Percentiles rank a stretch among this genome's conserved stretches.
These are phyloP conservation scores for Rhizopogon rudus DNA, from an alignment of 768 basidiomycete genomes.

Conservation along the genomic window DNA sequence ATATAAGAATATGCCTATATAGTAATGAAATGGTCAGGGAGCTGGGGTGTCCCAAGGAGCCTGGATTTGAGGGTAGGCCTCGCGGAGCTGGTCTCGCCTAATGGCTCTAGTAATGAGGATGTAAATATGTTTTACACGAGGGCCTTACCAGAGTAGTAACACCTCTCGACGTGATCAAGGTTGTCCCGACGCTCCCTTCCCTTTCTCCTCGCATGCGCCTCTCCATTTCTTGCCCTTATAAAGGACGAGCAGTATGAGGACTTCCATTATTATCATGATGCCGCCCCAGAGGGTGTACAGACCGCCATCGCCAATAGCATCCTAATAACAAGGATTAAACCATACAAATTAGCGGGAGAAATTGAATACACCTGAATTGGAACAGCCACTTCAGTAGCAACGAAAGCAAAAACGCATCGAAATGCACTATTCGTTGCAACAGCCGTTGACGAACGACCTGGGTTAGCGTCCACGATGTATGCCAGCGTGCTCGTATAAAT, in stretches of 20 bases:
- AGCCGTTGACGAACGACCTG: slow-evolving; percentile 68
- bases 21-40: no score
- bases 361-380: slow-evolving; percentile 45
- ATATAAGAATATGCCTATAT: no score
- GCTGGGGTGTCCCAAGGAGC: no score
- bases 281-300: slow-evolving; percentile 43
- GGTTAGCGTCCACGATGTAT: slow-evolving; percentile 80
- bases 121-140: no score
- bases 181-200: slow-evolving; percentile 10
- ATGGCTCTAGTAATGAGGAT: no score
- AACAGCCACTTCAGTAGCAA: slow-evolving; percentile 65
- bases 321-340: slow-evolving; percentile 14
- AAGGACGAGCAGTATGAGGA: slow-evolving; percentile 49
- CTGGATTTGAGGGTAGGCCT: no score
- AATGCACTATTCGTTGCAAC: slow-evolving; percentile 69
- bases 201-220: slow-evolving; percentile 37
- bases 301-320: slow-evolving; percentile 1
- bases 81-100: no score
- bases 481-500: slow-evolving; percentile 66
- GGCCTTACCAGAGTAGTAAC: not conserved
- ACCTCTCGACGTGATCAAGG: not conserved
- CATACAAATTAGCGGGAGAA: not conserved
- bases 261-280: slow-evolving; percentile 44
- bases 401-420: slow-evolving; percentile 59
- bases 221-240: slow-evolving; percentile 57